Conservation (phyloP, 805 yeast species). For the Cyberlindnera americana region DNA sequence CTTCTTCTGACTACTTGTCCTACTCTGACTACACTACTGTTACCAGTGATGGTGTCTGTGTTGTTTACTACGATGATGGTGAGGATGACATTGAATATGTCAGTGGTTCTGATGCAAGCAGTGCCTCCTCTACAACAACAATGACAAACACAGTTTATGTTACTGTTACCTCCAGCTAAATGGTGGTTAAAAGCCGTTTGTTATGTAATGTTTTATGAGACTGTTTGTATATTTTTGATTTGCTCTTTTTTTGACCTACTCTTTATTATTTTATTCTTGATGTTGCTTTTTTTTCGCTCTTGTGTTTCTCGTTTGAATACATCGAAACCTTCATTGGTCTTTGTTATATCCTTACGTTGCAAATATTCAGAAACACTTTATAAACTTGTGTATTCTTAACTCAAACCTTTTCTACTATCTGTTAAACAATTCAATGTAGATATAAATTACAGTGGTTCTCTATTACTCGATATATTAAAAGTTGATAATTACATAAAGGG, state of each 20-base stretch:
- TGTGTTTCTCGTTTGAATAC: no score
- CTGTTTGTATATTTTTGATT: background rate
- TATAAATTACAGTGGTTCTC: no score
- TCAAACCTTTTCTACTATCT: background rate
- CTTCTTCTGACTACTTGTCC: slow-evolving; percentile 5
- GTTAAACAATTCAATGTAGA: no score
- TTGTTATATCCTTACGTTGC: background rate
- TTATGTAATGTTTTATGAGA: no score
- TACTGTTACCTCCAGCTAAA: slow-evolving; percentile 17
- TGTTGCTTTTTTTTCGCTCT: background rate
- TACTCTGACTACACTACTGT: slow-evolving; percentile 22
- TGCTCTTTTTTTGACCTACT: background rate
- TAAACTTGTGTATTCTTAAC: background rate
- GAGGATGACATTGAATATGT: slow-evolving; percentile 22
- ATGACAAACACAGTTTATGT: slow-evolving; percentile 23
- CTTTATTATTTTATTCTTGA: background rate
- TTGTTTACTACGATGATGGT: slow-evolving; percentile 26
- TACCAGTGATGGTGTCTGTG: slow-evolving; percentile 26
- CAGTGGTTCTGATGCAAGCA: slow-evolving; percentile 27
- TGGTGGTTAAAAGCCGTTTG: no score
- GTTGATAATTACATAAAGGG: no score
- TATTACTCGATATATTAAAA: no score
- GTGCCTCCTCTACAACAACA: slow-evolving; percentile 28
- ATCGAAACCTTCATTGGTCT: slow-evolving; percentile 11
- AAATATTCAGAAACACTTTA: background rate